Base-by-base conservation (phyloP, 805 yeast genomes). In the Starmerella lactis-condensi region DNA sequence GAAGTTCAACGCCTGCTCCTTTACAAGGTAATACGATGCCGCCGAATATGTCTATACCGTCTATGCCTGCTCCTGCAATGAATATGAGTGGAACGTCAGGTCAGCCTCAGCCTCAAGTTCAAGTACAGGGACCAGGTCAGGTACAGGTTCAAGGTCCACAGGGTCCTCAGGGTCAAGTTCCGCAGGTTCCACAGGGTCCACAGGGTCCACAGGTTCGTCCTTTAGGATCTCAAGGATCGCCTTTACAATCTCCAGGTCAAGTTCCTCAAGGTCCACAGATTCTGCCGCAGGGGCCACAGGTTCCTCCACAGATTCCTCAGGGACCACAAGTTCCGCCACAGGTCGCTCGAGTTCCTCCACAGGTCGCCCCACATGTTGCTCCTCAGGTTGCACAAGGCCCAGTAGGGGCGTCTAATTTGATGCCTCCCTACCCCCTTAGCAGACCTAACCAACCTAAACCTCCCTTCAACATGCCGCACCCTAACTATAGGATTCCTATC, bases 101-200 rank as follows among this genome's bases (percentile, higher is more conserved):
- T 13, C 41, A 34, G 30, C 30, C 30, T 13, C 47, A 34, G 22
- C 33, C 35, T 9, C 34, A 35, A 26, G 31, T 32, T 2, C 27
- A 22, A 17, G 34, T 31, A 6, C 36, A 32, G 31, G 38, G 32
- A n/a, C 43, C 41, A 36, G 34, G 35, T 16, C 43, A 33, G 22
- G 34, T 24, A 8, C 43, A 36, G 24, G 34, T 24, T 31, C 41
- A 39, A 32, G 42, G 41, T 27, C 36, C 27, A 9, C n/a, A 22
- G n/a, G 30, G 8, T 9, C 30, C 10, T n/a, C 22, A 16, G 20
- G 30, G 21, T 18, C 25, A 8, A 12, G 7, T 19, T 11, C 24
- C 25, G 14, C n/a, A 15, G 12, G 7, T n/a, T 16, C 25, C 12
- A 18, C 12, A 11, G 26, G n/a, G n/a, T 8, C 11, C 29, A 8